Percentiles rank a stretch among this genome's conserved stretches.
phyloP scores from a whole-genome alignment of 208 protist species.

The Leishmania guyanensis region DNA sequence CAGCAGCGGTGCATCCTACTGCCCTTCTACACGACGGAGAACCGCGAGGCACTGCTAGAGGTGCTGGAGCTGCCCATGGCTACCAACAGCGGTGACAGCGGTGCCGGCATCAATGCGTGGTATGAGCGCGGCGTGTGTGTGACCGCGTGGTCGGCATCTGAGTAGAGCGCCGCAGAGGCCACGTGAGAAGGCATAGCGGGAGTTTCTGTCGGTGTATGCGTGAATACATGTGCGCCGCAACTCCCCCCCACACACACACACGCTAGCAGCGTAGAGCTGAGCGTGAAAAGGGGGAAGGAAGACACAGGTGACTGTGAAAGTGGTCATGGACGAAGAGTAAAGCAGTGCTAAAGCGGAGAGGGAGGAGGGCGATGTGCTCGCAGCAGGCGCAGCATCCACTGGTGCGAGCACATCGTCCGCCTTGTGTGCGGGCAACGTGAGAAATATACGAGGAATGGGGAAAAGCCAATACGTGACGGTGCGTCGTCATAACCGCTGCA shows the following conservation, averaged over 20 bases:
- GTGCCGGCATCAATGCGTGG: slow-evolving; percentile 49
- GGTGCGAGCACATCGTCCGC: not conserved
- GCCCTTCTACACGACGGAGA: slow-evolving; percentile 87
- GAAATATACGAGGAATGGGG: not conserved
- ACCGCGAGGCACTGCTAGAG: slow-evolving; percentile 73
- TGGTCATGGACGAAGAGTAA: not conserved
- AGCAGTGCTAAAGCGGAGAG: not conserved
- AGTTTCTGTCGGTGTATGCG: not conserved
- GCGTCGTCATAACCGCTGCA: not conserved
- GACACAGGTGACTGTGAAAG: not conserved
- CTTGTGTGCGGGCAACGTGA: not conserved
- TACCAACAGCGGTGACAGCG: not conserved
- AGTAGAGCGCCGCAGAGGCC: slow-evolving; percentile 19
- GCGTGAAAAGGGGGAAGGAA: not conserved
- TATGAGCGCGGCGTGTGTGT: slow-evolving; percentile 89
- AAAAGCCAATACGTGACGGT: not conserved
- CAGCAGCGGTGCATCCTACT: slow-evolving; percentile 35
- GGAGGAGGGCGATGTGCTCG: not conserved
- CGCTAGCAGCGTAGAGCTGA: not conserved
- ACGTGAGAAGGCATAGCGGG: not conserved
- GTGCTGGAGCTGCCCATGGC: slow-evolving; percentile 56
- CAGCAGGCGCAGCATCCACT: not conserved
- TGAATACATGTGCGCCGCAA: not conserved
- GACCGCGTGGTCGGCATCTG: slow-evolving; percentile 60
- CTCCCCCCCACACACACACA: too few relatives aligned